phyloP scores from a whole-genome alignment of 257 asterid genomes.

The Lycium ferocissimum region DNA sequence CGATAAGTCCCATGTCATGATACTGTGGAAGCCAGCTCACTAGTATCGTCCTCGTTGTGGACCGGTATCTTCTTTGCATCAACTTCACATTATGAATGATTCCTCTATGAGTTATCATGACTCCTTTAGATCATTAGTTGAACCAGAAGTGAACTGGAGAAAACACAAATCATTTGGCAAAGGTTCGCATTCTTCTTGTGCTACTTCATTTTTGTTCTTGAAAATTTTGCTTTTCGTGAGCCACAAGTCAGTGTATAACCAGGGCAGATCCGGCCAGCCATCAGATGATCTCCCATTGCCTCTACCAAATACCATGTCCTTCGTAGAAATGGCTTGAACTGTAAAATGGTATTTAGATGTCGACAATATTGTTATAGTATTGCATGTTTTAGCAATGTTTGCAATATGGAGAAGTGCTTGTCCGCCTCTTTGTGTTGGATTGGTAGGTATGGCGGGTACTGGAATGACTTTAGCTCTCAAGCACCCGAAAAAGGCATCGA shows the following conservation, averaged over 20 bases:
- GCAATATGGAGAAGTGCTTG: constrained; percentile 63
- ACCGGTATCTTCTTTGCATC: constrained; percentile 60
- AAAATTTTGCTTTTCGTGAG: constrained; percentile 48
- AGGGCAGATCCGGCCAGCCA: constrained; percentile 64
- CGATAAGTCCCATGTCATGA: constrained; percentile 82
- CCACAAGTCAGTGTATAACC: constrained; percentile 74
- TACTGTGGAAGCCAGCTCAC: constrained; percentile 82
- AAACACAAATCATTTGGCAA: constrained; percentile 54
- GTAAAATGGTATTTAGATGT: constrained; percentile 59
- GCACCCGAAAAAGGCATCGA: constrained; percentile 77
- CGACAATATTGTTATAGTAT: constrained; percentile 66
- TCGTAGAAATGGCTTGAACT: constrained; percentile 60
- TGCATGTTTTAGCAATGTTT: constrained; percentile 64
- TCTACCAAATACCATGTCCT: constrained; percentile 43
- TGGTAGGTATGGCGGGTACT: constrained; percentile 70
- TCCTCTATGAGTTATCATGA: constrained; percentile 70
- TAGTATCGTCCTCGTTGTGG: constrained; percentile 62
- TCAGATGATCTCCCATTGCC: constrained; percentile 41
- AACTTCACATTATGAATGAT: constrained; percentile 70
- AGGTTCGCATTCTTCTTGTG: constrained; percentile 38
- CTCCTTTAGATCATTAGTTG: constrained; percentile 76
- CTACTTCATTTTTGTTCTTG: constrained; percentile 25
- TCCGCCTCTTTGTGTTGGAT: constrained; percentile 61
- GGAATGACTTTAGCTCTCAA: constrained; percentile 62
- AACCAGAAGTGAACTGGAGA: constrained; percentile 76